Conservation (phyloP, 2,329 filamentous ascomycete species). For the Biscogniauxia sp. region DNA sequence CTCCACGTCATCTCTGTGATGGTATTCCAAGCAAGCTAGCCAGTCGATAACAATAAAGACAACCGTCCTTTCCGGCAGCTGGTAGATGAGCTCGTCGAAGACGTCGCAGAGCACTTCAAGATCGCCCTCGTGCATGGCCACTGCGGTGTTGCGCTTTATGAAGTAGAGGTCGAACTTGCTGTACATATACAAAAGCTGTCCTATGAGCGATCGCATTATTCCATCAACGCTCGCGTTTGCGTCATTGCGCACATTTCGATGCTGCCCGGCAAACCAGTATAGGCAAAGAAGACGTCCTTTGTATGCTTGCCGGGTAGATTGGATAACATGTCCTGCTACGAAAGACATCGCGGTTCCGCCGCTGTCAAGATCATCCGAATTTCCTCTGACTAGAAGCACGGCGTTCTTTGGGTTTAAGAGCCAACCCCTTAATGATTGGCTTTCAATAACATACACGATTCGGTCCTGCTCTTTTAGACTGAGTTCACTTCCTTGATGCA, state of each 20-base stretch:
- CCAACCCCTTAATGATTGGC: conserved; percentile 4
- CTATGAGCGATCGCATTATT: conserved; percentile 12
- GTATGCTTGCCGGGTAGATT: conserved; percentile 6
- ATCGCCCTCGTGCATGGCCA: conserved; percentile 7
- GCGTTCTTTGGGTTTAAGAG: conserved; percentile 7
- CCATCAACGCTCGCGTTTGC: conserved; percentile 11
- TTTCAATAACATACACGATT: conserved; percentile 10
- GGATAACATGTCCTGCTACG: conserved; percentile 9
- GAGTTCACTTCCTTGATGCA: conserved; percentile 8
- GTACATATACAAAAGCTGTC: conserved; percentile 8
- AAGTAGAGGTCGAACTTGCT: conserved; percentile 10
- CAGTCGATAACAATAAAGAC: conserved; percentile 9
- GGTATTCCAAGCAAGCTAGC: conserved; percentile 8
- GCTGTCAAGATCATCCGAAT: conserved; percentile 26
- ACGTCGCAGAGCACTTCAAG: conserved; percentile 8
- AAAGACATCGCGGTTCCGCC: conserved; percentile 7
- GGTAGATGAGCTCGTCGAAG: conserved; percentile 11
- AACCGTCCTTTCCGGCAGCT: conserved; percentile 8
- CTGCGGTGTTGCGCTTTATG: conserved; percentile 7
- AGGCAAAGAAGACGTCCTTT: conserved; percentile 2
- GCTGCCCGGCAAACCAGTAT: conserved; percentile 9
- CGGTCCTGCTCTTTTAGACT: conserved; percentile 9
- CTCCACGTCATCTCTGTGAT: conserved; percentile 4
- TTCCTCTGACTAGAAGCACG: conserved; percentile 7
- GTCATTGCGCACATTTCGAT: conserved; percentile 7